These are phyloP conservation scores for Dendrobium officinale DNA, from an alignment of 106 monocot genomes.

Conservation along the genomic window DNA sequence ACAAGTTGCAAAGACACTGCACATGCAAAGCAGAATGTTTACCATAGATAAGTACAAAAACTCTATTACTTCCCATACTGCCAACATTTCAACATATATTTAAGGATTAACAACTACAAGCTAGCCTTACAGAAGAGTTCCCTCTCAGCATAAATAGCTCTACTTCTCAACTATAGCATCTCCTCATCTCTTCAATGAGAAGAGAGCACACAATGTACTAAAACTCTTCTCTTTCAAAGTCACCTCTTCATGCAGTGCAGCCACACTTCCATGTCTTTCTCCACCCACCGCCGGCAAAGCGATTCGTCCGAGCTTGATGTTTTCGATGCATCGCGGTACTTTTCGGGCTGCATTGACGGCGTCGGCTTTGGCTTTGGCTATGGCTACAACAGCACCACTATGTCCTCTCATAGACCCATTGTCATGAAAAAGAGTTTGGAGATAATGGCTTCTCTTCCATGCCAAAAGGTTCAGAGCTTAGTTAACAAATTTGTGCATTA, in stretches of 20 bases:
- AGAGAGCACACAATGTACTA: background rate
- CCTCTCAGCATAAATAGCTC: background rate
- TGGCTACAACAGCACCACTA: background rate
- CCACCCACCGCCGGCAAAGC: constrained; percentile 7
- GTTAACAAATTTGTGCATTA: background rate
- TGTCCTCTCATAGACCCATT: background rate
- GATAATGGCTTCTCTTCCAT: background rate
- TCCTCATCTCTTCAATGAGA: background rate
- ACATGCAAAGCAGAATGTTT: too few relatives aligned
- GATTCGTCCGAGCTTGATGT: constrained; percentile 39
- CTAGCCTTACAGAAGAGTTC: too few relatives aligned
- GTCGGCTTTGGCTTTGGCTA: background rate
- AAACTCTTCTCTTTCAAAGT: too few relatives aligned
- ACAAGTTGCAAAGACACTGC: too few relatives aligned
- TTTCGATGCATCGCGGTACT: constrained; percentile 37
- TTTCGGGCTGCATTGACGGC: constrained; percentile 18
- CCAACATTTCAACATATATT: too few relatives aligned
- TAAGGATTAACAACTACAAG: too few relatives aligned
- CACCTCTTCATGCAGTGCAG: background rate
- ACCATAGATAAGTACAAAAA: too few relatives aligned
- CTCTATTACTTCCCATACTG: too few relatives aligned
- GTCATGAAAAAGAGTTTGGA: background rate
- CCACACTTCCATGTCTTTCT: background rate
- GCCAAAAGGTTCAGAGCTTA: background rate
- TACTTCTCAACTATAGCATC: background rate